A percentile compares a stretch with the other conserved stretches of the same genome.
Conservation (phyloP, 148 eudicot genomes). For the Vaccinium darrowii region DNA sequence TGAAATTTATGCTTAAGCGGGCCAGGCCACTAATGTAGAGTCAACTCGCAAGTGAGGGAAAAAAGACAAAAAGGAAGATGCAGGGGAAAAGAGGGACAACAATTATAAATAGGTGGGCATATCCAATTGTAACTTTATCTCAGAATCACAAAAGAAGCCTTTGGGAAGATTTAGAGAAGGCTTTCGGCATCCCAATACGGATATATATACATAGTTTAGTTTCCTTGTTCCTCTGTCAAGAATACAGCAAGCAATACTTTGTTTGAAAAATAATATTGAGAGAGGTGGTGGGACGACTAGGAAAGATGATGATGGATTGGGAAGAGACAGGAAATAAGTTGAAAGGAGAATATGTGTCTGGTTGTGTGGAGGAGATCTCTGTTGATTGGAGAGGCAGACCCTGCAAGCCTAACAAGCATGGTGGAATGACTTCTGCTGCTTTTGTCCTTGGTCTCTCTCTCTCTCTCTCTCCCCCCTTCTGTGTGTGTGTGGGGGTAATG, state of each 20-base stretch:
- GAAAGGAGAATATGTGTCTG: slow-evolving; percentile 10
- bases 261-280: neutral
- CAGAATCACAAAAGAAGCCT: slow-evolving; percentile 13
- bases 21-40: slow-evolving; percentile 11
- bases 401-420: slow-evolving; percentile 41
- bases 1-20: neutral
- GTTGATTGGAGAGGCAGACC: slow-evolving; percentile 48
- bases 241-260: neutral
- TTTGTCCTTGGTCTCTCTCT: slow-evolving; percentile 36
- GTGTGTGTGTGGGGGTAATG: neutral
- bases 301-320: slow-evolving; percentile 20
- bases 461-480: slow-evolving; percentile 1
- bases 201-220: neutral
- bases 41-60: neutral
- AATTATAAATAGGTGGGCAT: slow-evolving; percentile 3
- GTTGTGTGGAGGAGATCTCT: slow-evolving; percentile 15
- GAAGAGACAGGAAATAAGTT: slow-evolving; percentile 13
- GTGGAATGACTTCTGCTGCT: slow-evolving; percentile 44
- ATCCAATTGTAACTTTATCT: slow-evolving; percentile 2
- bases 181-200: neutral
- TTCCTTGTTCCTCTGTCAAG: slow-evolving; percentile 4
- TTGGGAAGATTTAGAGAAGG: slow-evolving; percentile 5
- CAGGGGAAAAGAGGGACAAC: neutral
- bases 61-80: neutral
- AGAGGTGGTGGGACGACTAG: neutral